Base-by-base conservation (phyloP, 139 green algal species). In the Spirogloea muscicola region DNA sequence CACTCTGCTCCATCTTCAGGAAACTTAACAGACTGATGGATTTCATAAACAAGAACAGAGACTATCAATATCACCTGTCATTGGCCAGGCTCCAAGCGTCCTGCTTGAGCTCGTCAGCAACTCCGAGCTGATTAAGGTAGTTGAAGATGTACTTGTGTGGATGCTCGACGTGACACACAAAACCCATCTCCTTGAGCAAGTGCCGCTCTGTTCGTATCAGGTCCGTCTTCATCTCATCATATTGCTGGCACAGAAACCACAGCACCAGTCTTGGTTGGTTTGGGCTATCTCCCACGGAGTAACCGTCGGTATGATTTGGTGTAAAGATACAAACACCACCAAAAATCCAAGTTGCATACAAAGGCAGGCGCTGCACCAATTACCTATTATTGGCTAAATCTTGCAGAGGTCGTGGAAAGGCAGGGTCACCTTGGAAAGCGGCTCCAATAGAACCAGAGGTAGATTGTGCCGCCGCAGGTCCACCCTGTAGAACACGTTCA, bases 141-240 rank as follows among this genome's bases (percentile, higher is more conserved):
- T 86, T 92, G 63, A 96, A 85, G 31, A 96, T 74, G 49, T 91
- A 90, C 71, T 93, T 96, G 85, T 97, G 92, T 0, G 92, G 92
- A 72, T 96, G 92, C 58, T 96, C 89, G 43, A 91, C 87, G 74
- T 96, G 88, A 39, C 88, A 71, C 6, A 96, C 85, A 70, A 96
- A 96, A 16, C 90, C 90, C 74, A 95, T 91, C 3, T 84, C 81
- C 33, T 88, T 86, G 34, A 96, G 88, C 66, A 96, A 82, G 41
- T 90, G 84, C 1, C 87, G 81, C 85, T 96, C 92, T 1, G 88
- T 87, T 72, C 67, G 43, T 3, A 91, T 61, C 39, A 83, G 13
- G 13, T 87, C 76, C 64, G 89, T 91, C 39, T 86, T 84, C 25
- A 82, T 9, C 27, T 82, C 64, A n/a, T 83, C 67, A 55, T 81